Evolutionary conservation across 805 yeast genomes (phyloP).

Genomic region (Teunomyces lycoperdinae): DNA sequence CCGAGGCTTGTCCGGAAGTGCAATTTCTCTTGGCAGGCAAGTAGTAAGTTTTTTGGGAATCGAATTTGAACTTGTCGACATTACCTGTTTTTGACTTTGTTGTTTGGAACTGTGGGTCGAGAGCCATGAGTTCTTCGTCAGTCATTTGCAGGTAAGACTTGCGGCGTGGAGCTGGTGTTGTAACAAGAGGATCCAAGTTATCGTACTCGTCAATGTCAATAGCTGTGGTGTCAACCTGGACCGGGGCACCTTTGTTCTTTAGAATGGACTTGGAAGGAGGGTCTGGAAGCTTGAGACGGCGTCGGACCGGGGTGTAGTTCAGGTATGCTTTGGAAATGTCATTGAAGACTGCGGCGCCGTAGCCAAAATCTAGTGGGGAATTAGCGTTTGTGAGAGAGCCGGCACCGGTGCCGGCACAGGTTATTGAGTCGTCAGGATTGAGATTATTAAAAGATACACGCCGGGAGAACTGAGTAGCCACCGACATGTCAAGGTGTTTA

Average conservation of each 20-base stretch:
- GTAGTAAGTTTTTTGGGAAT: conserved; percentile 31
- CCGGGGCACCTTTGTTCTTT: conserved; percentile 32
- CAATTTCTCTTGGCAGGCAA: conserved; percentile 7
- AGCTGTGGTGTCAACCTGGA: conserved; percentile 24
- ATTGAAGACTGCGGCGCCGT: conserved; percentile 15
- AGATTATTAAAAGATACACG: conserved; percentile 47
- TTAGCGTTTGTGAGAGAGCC: conserved; percentile 11
- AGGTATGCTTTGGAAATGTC: conserved; percentile 17
- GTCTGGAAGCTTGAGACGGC: conserved; percentile 19
- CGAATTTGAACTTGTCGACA: conserved; percentile 45
- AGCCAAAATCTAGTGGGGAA: conserved; percentile 15
- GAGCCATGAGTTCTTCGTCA: conserved; percentile 50
- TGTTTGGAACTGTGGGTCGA: conserved; percentile 49
- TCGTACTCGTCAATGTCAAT: conserved; percentile 13
- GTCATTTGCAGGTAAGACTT: conserved; percentile 52
- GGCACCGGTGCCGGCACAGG: conserved; percentile 3
- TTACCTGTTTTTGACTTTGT: conserved; percentile 37
- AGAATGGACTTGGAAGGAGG: conserved; percentile 40
- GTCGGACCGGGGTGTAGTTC: conserved; percentile 9
- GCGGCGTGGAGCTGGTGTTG: conserved; percentile 22
- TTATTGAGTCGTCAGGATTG: conserved; percentile 6
- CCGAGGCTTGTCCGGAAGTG: conserved; percentile 7
- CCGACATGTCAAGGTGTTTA: not conserved
- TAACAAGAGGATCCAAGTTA: conserved; percentile 5
- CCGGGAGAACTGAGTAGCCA: conserved; percentile 21